A percentile compares a stretch with the other conserved stretches of the same genome.
Evolutionary conservation across 768 basidiomycete genomes (phyloP).

Genomic region (Termitomyces sp.): DNA sequence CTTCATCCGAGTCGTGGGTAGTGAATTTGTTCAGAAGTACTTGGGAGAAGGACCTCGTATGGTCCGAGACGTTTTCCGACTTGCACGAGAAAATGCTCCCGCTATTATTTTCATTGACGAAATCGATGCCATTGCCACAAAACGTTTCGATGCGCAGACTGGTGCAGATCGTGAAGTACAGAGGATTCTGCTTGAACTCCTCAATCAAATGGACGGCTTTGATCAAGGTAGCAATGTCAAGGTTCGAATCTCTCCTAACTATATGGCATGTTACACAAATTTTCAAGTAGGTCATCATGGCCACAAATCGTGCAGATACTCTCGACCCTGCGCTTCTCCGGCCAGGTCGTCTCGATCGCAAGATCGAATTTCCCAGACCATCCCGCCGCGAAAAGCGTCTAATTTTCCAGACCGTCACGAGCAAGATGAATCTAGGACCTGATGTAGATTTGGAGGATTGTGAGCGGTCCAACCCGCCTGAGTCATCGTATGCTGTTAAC

Average conservation of each 20-base stretch:
- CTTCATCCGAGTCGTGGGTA: slow-evolving; percentile 97
- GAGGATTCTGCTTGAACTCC: slow-evolving; percentile 91
- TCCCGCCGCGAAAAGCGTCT: slow-evolving; percentile 92
- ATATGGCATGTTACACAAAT: neutral
- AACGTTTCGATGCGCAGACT: slow-evolving; percentile 98
- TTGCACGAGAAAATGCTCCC: slow-evolving; percentile 95
- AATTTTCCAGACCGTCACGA: slow-evolving; percentile 96
- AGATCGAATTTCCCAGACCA: slow-evolving; percentile 97
- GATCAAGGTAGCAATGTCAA: slow-evolving; percentile 99
- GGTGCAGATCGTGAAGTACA: slow-evolving; percentile 99
- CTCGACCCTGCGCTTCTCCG: slow-evolving; percentile 96
- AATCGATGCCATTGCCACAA: slow-evolving; percentile 97
- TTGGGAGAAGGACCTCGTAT: slow-evolving; percentile 98
- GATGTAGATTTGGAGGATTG: slow-evolving; percentile 99
- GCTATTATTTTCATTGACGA: slow-evolving; percentile 99
- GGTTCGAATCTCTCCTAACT: slow-evolving; percentile 38
- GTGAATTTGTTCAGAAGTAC: slow-evolving; percentile 99
- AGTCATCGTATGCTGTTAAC: slow-evolving; percentile 7
- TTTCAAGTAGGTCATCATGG: slow-evolving; percentile 90
- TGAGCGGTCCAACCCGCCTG: slow-evolving; percentile 33
- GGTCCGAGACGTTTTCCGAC: slow-evolving; percentile 98
- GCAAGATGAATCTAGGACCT: slow-evolving; percentile 96
- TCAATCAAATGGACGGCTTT: slow-evolving; percentile 99
- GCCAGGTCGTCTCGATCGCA: slow-evolving; percentile 95
- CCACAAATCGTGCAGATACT: slow-evolving; percentile 97